phyloP scores from a whole-genome alignment of 176 grass and related monocot species.

The Secale cereale region DNA sequence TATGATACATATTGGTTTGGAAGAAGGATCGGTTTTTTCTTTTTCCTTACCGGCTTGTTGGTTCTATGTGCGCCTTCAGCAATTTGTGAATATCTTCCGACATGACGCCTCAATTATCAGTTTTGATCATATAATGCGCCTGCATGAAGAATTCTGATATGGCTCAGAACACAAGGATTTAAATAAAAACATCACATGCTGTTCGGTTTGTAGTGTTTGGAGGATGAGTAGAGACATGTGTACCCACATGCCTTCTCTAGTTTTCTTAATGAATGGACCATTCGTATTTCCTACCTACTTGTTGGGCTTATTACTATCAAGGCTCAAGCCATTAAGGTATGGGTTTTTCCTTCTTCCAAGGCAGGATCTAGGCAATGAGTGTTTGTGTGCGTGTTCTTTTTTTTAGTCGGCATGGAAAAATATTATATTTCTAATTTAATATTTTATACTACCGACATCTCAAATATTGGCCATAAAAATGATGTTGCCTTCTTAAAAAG shows the following conservation, averaged over 20 bases:
- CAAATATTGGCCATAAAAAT: background rate
- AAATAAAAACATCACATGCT: background rate
- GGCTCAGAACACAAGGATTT: background rate
- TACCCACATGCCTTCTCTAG: background rate
- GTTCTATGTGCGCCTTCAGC: background rate
- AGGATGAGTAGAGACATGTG: background rate
- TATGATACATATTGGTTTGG: slow-evolving; percentile 11
- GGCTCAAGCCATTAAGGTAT: background rate
- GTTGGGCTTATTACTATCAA: background rate
- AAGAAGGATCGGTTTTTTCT: background rate
- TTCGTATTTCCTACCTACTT: background rate
- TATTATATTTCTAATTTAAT: background rate
- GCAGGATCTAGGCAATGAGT: background rate
- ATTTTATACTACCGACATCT: background rate
- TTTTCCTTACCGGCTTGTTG: background rate
- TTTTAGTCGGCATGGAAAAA: background rate
- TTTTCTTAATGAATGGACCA: background rate
- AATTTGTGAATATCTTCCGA: background rate
- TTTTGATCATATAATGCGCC: background rate
- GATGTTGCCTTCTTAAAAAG: background rate
- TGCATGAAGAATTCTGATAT: background rate
- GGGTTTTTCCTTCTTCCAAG: background rate
- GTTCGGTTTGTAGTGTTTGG: background rate
- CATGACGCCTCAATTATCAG: background rate
- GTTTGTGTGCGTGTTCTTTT: background rate